Evolutionary conservation across 495 filamentous ascomycete genomes (phyloP).

Genomic region (Penicillium soppii): DNA sequence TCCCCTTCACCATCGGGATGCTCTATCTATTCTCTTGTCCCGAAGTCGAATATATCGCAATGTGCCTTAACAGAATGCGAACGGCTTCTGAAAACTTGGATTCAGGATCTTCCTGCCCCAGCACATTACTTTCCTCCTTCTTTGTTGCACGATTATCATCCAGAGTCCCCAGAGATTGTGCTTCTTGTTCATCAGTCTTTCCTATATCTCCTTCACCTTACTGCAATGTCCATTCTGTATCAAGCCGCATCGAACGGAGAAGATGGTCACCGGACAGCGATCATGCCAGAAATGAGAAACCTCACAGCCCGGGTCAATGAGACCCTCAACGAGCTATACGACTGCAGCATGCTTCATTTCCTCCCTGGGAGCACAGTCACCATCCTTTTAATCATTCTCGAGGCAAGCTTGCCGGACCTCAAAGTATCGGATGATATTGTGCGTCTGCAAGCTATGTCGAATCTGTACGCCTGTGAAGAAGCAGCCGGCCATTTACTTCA

Average conservation of each 20-base stretch:
- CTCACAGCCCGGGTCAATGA: slow-evolving; percentile 1
- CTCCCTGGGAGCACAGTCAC: slow-evolving; percentile 1
- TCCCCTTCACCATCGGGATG: neutral
- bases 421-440: slow-evolving; percentile 5
- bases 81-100: slow-evolving; percentile 8
- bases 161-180: neutral
- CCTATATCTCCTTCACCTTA: slow-evolving; percentile 7
- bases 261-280: neutral
- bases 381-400: slow-evolving; percentile 2
- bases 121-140: slow-evolving; percentile 7
- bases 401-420: slow-evolving; percentile 2
- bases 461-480: slow-evolving; percentile 6
- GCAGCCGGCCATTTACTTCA: slow-evolving; percentile 3
- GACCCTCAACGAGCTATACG: slow-evolving; percentile 4
- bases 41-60: neutral
- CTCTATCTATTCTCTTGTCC: neutral
- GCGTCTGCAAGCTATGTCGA: slow-evolving; percentile 6
- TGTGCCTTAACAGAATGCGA: neutral
- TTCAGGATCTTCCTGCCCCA: slow-evolving; percentile 2
- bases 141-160: neutral
- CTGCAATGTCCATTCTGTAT: slow-evolving; percentile 1
- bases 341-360: slow-evolving; percentile 8
- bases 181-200: slow-evolving; percentile 5
- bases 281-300: neutral
- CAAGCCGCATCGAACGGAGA: neutral